Base-by-base conservation (phyloP, 2,329 filamentous ascomycete genomes). In the Coniella vitis region DNA sequence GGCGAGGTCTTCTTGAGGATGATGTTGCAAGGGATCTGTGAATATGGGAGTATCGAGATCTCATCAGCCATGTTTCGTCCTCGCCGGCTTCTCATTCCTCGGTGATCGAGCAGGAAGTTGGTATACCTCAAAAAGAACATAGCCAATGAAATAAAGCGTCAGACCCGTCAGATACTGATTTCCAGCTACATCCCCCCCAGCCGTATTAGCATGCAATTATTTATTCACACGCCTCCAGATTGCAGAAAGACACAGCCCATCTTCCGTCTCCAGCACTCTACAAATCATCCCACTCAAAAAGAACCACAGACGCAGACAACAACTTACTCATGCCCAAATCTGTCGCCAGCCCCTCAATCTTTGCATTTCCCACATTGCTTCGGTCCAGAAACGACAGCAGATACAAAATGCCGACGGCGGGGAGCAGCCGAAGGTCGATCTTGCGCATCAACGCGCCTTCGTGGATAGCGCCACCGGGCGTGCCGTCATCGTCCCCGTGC, bases 71-170 rank as follows among this genome's bases (percentile, higher is more conserved):
- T 2, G 3, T n/a, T n/a, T n/a, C n/a, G n/a, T n/a, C n/a, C n/a
- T n/a, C n/a, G n/a, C n/a, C n/a, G n/a, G n/a, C n/a, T n/a, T n/a
- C n/a, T n/a, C n/a, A n/a, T n/a, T n/a, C n/a, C n/a, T n/a, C n/a
- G n/a, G n/a, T n/a, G n/a, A n/a, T n/a, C n/a, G 1, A 12, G 4
- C 3, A 17, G 45, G 22, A 29, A 9, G 61, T 13, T 59, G 51
- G 34, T 60, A 38, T 38, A 73, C 72, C 57, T 81, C 77, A 37
- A 80, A 80, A 10, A 79, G 56, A 1, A 79, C 75, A 51, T 80
- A 81, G 38, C 75, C 75, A 36, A 80, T 66, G 58, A 87, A 87
- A 61, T 84, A 87, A 0, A 86, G 61, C 0, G 82, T 86, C 36
- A 86, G 59, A 1, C 80, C 79, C 0, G 77, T 82, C 1, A 86